Percentiles rank a stretch among this genome's conserved stretches.
phyloP scores from a whole-genome alignment of 192 early-diverging fungal genomes.

The Entophlyctis luteolus region DNA sequence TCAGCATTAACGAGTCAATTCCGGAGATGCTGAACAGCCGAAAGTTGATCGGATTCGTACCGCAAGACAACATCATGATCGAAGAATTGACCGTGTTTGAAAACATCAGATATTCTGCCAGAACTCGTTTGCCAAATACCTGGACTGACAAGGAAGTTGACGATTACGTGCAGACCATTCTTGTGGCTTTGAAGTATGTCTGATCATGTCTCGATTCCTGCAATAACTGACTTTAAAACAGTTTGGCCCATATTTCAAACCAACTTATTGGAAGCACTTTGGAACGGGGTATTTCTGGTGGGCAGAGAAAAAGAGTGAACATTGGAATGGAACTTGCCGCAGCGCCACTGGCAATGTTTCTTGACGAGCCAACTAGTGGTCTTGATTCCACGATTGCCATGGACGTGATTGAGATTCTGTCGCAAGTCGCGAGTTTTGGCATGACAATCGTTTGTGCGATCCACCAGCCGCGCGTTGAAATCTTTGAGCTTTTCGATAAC shows the following conservation, averaged over 20 bases:
- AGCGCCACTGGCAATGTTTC: slow-evolving; percentile 60
- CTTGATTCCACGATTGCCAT: slow-evolving; percentile 60
- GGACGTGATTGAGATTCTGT: slow-evolving; percentile 56
- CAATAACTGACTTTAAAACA: neutral
- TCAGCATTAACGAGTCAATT: slow-evolving; percentile 16
- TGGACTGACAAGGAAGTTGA: slow-evolving; percentile 50
- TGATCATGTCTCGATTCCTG: neutral
- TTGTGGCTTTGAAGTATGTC: slow-evolving; percentile 43
- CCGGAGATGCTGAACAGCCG: slow-evolving; percentile 26
- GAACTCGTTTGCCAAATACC: slow-evolving; percentile 62
- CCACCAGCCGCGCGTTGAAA: slow-evolving; percentile 63
- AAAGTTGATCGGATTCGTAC: slow-evolving; percentile 25
- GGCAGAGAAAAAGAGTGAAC: slow-evolving; percentile 71
- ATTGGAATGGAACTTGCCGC: slow-evolving; percentile 69
- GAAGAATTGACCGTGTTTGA: slow-evolving; percentile 62
- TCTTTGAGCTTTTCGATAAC: slow-evolving; percentile 75
- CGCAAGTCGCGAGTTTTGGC: slow-evolving; percentile 51
- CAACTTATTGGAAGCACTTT: slow-evolving; percentile 47
- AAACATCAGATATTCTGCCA: slow-evolving; percentile 67
- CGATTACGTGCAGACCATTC: slow-evolving; percentile 49
- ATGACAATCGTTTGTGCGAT: slow-evolving; percentile 63
- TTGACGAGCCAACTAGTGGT: slow-evolving; percentile 69
- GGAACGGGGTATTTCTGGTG: slow-evolving; percentile 63
- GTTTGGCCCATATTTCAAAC: slow-evolving; percentile 14
- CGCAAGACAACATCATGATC: slow-evolving; percentile 31